A percentile compares a stretch with the other conserved stretches of the same genome.
Conservation (phyloP, 208 protist genomes). For the Acanthamoeba quina region DNA sequence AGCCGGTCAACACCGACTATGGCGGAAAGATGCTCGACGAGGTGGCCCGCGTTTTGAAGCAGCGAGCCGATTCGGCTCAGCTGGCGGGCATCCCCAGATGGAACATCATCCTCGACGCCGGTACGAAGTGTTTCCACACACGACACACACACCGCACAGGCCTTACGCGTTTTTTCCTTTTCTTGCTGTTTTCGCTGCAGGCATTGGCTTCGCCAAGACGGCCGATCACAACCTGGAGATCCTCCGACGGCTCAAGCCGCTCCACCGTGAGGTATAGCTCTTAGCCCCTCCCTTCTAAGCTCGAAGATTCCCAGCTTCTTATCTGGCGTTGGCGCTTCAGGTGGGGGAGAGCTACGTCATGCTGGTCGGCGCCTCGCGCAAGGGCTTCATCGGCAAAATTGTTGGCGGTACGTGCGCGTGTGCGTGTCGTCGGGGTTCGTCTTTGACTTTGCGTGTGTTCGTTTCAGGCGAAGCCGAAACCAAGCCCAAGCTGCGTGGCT, state of each 20-base stretch:
- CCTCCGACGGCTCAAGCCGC: constrained; percentile 37
- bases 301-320: neutral
- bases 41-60: constrained; percentile 59
- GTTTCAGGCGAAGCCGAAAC: neutral
- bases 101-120: constrained; percentile 86
- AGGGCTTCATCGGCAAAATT: constrained; percentile 82
- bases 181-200: neutral
- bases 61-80: constrained; percentile 69
- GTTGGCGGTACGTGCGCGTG: constrained; percentile 9
- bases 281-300: neutral
- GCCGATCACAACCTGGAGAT: constrained; percentile 77
- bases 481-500: constrained; percentile 60
- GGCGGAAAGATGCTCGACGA: constrained; percentile 39
- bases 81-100: constrained; percentile 78
- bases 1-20: constrained; percentile 39
- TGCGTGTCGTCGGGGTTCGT: neutral
- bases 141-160: neutral
- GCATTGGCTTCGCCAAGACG: constrained; percentile 84
- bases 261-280: neutral
- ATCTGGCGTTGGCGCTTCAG: neutral
- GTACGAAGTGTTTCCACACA: neutral
- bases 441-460: no score
- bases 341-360: constrained; percentile 71
- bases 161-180: neutral
- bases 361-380: constrained; percentile 82